Evolutionary conservation across 148 eudicot genomes (phyloP).

Genomic region (Rhododendron henanense): DNA sequence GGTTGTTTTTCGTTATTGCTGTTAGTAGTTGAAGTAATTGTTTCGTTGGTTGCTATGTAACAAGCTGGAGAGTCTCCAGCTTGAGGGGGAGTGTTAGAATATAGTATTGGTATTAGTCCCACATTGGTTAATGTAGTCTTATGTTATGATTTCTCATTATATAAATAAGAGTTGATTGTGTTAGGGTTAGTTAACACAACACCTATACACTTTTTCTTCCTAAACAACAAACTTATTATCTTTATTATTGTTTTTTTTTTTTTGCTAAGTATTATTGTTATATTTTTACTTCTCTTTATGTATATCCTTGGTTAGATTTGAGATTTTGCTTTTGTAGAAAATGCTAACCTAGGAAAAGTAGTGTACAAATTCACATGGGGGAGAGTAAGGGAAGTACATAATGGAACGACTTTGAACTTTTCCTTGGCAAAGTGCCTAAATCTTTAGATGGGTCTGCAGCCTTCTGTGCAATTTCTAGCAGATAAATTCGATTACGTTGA

Average conservation of each 20-base stretch:
- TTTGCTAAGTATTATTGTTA: not conserved
- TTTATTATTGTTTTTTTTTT: not conserved
- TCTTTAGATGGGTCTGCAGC: not conserved
- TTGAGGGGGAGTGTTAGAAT: too few relatives aligned
- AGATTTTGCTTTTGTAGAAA: not conserved
- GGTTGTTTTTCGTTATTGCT: too few relatives aligned
- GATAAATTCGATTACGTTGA: not conserved
- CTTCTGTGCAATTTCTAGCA: not conserved
- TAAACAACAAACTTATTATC: conserved; percentile 1
- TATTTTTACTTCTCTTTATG: too few relatives aligned
- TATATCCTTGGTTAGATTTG: not conserved
- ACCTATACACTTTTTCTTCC: too few relatives aligned
- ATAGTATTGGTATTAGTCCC: too few relatives aligned
- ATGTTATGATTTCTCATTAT: too few relatives aligned
- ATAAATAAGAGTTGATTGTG: too few relatives aligned
- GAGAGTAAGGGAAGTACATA: not conserved
- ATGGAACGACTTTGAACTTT: not conserved
- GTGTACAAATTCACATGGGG: not conserved
- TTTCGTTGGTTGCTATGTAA: too few relatives aligned
- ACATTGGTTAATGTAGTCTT: too few relatives aligned
- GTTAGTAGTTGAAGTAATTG: too few relatives aligned
- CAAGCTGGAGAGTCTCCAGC: too few relatives aligned
- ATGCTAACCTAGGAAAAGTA: not conserved
- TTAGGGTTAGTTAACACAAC: too few relatives aligned
- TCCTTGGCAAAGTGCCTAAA: not conserved